phyloP scores from a whole-genome alignment of 148 eudicot genomes.

The Silene latifolia region DNA sequence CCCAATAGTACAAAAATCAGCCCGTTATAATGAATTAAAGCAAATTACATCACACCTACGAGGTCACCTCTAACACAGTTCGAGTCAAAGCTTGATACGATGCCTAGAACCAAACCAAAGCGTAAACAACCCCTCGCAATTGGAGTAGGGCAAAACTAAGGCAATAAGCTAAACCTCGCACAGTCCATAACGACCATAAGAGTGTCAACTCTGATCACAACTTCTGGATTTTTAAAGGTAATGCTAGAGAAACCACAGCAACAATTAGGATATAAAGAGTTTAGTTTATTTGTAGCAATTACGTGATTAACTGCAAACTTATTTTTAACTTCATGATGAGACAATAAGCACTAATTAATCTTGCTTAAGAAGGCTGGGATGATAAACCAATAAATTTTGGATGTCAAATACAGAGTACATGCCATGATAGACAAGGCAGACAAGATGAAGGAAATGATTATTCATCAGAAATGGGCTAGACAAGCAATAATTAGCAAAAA shows the following conservation, averaged over 20 bases:
- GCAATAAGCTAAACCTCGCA: neutral
- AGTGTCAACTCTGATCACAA: neutral
- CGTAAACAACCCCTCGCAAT: too few species aligned
- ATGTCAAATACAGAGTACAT: conserved; percentile 10
- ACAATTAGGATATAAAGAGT: neutral
- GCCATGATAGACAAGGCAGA: conserved; percentile 6
- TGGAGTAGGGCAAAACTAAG: neutral
- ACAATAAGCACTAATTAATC: neutral
- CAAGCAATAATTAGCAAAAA: conserved; percentile 21
- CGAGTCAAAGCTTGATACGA: too few species aligned
- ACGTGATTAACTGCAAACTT: neutral
- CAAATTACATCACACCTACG: too few species aligned
- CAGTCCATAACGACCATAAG: neutral
- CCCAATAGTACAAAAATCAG: too few species aligned
- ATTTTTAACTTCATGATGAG: neutral
- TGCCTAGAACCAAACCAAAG: too few species aligned
- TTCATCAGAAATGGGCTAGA: conserved; percentile 3
- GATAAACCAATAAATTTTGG: neutral
- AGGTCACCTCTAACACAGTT: too few species aligned
- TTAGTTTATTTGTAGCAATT: neutral
- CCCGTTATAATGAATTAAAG: too few species aligned
- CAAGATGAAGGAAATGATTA: conserved; percentile 26
- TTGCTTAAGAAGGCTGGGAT: conserved; percentile 14
- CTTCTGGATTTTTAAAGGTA: neutral
- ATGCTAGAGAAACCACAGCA: neutral